Evolutionary conservation across 2,329 filamentous ascomycete species (phyloP).

Genomic region (Claviceps fusiformis): DNA sequence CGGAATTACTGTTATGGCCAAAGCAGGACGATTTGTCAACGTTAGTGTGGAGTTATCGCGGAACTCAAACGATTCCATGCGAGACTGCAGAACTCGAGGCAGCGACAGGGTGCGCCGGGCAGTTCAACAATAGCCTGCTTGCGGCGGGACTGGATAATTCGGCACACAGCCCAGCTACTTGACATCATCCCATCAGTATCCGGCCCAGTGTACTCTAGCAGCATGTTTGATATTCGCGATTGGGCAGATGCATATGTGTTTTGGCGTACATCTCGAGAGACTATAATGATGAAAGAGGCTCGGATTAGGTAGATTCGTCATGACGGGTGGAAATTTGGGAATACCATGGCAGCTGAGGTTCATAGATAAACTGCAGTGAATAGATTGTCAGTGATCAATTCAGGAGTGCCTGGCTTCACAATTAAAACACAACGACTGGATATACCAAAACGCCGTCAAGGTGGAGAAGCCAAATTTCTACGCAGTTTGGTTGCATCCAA

Average conservation of each 20-base stretch:
- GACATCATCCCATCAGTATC: conserved; percentile 16
- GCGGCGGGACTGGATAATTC: conserved; percentile 4
- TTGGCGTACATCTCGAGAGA: background rate
- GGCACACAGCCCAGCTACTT: conserved; percentile 11
- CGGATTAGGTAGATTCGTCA: background rate
- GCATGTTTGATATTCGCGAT: conserved; percentile 9
- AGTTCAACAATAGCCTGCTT: conserved; percentile 17
- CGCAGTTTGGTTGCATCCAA: conserved; percentile 15
- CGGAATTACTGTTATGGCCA: conserved; percentile 15
- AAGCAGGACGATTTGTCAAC: conserved; percentile 4
- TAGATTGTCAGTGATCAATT: background rate
- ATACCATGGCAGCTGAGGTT: conserved; percentile 5
- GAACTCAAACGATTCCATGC: conserved; percentile 8
- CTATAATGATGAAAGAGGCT: background rate
- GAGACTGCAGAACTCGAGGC: conserved; percentile 15
- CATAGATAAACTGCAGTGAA: background rate
- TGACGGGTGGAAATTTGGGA: background rate
- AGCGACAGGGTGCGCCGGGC: conserved; percentile 17
- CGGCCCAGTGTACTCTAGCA: conserved; percentile 14
- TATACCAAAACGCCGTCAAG: conserved; percentile 12
- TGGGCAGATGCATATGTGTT: background rate
- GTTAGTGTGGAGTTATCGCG: background rate
- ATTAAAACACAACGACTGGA: background rate
- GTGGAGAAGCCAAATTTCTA: conserved; percentile 12
- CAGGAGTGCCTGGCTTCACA: background rate